A percentile compares a stretch with the other conserved stretches of the same genome.
Conservation (phyloP, 2,329 filamentous ascomycete genomes). For the Aspergillus sp. region DNA sequence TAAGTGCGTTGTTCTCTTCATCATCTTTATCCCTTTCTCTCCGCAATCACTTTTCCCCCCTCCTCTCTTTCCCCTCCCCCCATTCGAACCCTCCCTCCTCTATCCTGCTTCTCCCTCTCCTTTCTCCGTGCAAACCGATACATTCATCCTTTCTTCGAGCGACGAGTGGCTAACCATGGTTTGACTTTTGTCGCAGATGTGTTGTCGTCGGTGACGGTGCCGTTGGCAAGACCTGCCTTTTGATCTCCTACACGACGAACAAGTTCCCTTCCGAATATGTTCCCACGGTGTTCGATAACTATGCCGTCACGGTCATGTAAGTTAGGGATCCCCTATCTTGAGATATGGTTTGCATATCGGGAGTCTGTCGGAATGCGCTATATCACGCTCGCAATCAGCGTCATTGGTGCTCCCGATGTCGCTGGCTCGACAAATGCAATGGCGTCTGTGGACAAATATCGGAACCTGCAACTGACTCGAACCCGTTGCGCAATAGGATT, state of each 20-base stretch:
- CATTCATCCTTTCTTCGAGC: constrained; percentile 13
- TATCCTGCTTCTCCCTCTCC: constrained; percentile 13
- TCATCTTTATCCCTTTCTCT: constrained; percentile 8
- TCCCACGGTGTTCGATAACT: constrained; percentile 98
- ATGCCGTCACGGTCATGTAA: constrained; percentile 99
- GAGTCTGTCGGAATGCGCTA: background rate
- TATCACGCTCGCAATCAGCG: background rate
- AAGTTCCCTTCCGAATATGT: constrained; percentile 99
- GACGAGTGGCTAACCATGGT: constrained; percentile 23
- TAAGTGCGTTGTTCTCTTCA: constrained; percentile 52
- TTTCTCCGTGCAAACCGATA: constrained; percentile 5
- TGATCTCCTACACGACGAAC: constrained; percentile 99
- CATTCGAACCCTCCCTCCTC: constrained; percentile 5
- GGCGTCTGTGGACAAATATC: background rate
- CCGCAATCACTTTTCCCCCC: constrained; percentile 11
- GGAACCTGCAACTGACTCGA: constrained; percentile 10
- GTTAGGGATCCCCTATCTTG: constrained; percentile 43
- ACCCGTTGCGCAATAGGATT: constrained; percentile 65
- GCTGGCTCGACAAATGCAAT: background rate
- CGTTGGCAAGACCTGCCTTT: constrained; percentile 96
- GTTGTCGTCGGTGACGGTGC: constrained; percentile 99
- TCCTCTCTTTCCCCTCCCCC: constrained; percentile 10
- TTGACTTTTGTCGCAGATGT: constrained; percentile 63
- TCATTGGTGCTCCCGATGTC: background rate
- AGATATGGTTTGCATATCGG: no score